Evolutionary conservation across 345 rosid species (phyloP).

Genomic region (Citrus trifoliata): DNA sequence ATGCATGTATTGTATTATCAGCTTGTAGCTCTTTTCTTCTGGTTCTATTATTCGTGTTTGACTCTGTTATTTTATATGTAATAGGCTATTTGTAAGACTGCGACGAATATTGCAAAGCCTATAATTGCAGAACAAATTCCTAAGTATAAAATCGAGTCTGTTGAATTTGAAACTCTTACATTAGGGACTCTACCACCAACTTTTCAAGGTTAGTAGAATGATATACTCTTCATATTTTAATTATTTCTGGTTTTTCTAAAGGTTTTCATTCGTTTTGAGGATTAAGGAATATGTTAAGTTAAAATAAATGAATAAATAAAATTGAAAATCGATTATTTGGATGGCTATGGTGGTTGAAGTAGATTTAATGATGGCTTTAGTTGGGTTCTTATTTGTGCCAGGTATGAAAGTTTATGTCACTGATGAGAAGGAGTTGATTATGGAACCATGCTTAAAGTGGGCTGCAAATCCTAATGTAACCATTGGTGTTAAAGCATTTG

Average conservation of each 20-base stretch:
- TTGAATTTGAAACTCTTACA: constrained; percentile 80
- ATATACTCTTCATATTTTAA: neutral
- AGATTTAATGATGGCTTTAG: neutral
- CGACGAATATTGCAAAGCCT: constrained; percentile 61
- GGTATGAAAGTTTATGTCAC: constrained; percentile 96
- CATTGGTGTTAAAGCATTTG: constrained; percentile 82
- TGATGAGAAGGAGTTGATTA: constrained; percentile 93
- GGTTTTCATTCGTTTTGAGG: neutral
- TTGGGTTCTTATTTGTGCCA: constrained; percentile 21
- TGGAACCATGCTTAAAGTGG: constrained; percentile 93
- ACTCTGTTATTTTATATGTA: neutral
- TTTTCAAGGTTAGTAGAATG: constrained; percentile 59
- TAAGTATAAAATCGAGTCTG: constrained; percentile 86
- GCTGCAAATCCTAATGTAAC: constrained; percentile 87
- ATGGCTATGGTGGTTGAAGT: neutral
- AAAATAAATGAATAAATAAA: neutral
- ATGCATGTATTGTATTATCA: neutral
- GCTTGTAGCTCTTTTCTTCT: constrained; percentile 9
- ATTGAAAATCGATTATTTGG: neutral
- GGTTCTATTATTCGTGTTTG: constrained; percentile 2
- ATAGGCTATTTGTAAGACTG: constrained; percentile 89
- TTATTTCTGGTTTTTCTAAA: neutral
- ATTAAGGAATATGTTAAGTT: neutral
- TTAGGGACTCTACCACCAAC: constrained; percentile 90
- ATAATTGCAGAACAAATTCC: constrained; percentile 93